Evolutionary conservation across 495 filamentous ascomycete genomes (phyloP), one percentile per base, ranked within the genome.

Genomic region (Stereocaulon alpinum): DNA sequence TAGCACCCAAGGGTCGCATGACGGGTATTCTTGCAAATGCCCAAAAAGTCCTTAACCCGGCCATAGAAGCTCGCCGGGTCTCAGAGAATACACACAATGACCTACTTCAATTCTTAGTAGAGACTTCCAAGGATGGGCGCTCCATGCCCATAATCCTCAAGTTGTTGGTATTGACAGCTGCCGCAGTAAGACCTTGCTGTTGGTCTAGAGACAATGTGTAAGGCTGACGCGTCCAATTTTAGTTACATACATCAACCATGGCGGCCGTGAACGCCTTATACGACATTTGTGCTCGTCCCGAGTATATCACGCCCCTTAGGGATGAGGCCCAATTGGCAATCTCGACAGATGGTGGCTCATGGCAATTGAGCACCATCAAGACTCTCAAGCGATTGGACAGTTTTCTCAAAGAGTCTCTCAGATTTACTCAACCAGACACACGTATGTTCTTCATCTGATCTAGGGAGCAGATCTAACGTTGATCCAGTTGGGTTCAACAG

Each of bases 371-470:
- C 20, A 43, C 24, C 22, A 34, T 60, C 30, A 43, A 27, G 2
- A 41, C 40, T 4, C 48, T 60, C 12, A 17, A 61, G 55, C 59
- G 56, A 11, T 18, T 74, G 53, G 74, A 76, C 56, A 73, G 72
- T 50, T 74, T 75, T 24, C 34, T 76, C 52, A 68, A 67, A 0
- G 74, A 76, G 52, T 71, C 68, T 10, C 69, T 70, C 53, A 61
- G 74, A 2, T 68, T 71, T 20, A 68, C 17, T 18, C 10, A 22
- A 22, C 22, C n/a, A 15, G 22, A n/a, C 4, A 43, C 32, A 2
- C 30, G 54, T 56, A 40, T 20, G 54, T n/a, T 54, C 34, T 27
- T 50, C 32, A 22, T 4, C 40, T n/a, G 11, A 5, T 37, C 12
- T 12, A 17, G 24, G 20, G 7, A 32, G 18, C 20, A 4, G 32